Evolutionary conservation across 2,329 filamentous ascomycete species (phyloP).

Genomic region (Pseudogymnoascus pannorum): DNA sequence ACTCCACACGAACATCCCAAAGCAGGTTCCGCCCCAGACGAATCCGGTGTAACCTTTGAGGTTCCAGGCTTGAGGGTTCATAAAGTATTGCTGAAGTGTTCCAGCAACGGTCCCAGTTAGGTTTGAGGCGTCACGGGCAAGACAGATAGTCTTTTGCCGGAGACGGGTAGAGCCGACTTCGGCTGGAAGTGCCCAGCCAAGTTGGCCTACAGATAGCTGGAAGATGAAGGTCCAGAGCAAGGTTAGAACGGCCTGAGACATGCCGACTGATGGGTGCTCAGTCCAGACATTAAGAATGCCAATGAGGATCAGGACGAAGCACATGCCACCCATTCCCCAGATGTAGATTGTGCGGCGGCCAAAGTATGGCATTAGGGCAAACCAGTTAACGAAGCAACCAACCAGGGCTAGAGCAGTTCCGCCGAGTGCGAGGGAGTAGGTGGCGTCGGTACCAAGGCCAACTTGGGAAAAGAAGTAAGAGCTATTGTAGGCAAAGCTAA

Average conservation of each 20-base stretch:
- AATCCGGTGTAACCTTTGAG: slow-evolving; percentile 10
- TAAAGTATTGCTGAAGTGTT: slow-evolving; percentile 63
- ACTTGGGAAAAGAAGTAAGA: slow-evolving; percentile 52
- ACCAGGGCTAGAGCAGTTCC: slow-evolving; percentile 32
- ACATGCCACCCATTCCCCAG: background rate
- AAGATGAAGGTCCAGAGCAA: slow-evolving; percentile 33
- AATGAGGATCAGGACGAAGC: background rate
- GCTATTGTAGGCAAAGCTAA: slow-evolving; percentile 53
- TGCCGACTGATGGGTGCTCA: slow-evolving; percentile 29
- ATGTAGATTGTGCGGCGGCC: slow-evolving; percentile 9
- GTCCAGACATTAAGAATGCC: slow-evolving; percentile 6
- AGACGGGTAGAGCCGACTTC: slow-evolving; percentile 33
- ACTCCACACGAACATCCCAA: slow-evolving; percentile 8
- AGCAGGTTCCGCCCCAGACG: background rate
- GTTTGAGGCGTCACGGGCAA: slow-evolving; percentile 51
- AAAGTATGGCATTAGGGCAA: background rate
- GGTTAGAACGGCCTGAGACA: slow-evolving; percentile 32
- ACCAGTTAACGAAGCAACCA: background rate
- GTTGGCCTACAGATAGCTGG: background rate
- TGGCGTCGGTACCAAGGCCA: slow-evolving; percentile 38
- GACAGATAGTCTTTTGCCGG: slow-evolving; percentile 33
- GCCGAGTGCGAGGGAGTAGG: slow-evolving; percentile 47
- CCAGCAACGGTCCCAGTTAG: slow-evolving; percentile 26
- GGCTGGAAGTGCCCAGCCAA: background rate
- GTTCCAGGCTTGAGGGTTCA: slow-evolving; percentile 22